A percentile compares a stretch with the other conserved stretches of the same genome.
phyloP scores from a whole-genome alignment of 768 basidiomycete genomes.

The Boletales sp. region DNA sequence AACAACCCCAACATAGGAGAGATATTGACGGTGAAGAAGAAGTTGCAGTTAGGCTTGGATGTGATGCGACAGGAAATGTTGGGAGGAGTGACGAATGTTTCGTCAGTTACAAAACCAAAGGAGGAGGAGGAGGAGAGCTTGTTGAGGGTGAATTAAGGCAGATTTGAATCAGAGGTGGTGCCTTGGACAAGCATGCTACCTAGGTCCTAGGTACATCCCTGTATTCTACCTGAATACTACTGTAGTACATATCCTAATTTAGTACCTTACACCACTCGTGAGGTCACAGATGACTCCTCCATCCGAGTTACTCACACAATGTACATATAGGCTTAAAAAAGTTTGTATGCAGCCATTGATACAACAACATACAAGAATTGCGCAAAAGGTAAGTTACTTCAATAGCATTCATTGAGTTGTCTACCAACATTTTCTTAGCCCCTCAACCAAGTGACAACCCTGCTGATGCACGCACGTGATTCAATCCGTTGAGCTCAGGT shows the following conservation, averaged over 20 bases:
- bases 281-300: no score
- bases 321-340: no score
- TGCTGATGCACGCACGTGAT: slow-evolving; percentile 44
- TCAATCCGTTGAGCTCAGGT: slow-evolving; percentile 59
- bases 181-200: no score
- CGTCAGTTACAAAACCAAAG: slow-evolving; percentile 24
- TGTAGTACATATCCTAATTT: no score
- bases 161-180: slow-evolving; percentile 71
- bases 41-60: slow-evolving; percentile 57
- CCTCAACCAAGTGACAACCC: slow-evolving; percentile 40
- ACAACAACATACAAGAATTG: slow-evolving; percentile 38
- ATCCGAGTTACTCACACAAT: no score
- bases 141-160: slow-evolving; percentile 39
- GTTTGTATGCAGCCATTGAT: no score
- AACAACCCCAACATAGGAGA: slow-evolving; percentile 65
- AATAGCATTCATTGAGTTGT: neutral
- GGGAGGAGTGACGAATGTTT: slow-evolving; percentile 60
- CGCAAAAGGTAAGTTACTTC: slow-evolving; percentile 26
- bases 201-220: no score
- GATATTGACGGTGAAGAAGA: slow-evolving; percentile 74
- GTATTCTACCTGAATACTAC: no score
- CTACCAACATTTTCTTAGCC: slow-evolving; percentile 31
- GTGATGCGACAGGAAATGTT: slow-evolving; percentile 54
- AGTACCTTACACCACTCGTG: no score
- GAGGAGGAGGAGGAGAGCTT: slow-evolving; percentile 32